Evolutionary conservation across 2,329 filamentous ascomycete genomes (phyloP).

Genomic region (Alternaria dauci): DNA sequence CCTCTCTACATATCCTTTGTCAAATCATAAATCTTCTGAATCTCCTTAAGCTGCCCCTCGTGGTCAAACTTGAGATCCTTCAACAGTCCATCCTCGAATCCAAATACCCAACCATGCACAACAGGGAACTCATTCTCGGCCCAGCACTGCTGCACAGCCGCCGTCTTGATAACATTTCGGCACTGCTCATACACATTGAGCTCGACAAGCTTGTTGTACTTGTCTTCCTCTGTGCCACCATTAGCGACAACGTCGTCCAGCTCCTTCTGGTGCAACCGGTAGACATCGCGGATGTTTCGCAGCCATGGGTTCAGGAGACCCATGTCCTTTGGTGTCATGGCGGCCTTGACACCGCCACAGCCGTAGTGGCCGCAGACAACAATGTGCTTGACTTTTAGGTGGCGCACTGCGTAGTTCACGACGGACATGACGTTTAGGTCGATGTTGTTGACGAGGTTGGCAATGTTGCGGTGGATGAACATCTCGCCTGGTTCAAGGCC

Average conservation of each 20-base stretch:
- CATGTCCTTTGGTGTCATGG: constrained; percentile 71
- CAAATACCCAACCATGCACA: constrained; percentile 79
- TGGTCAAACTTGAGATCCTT: constrained; percentile 72
- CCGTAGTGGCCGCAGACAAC: constrained; percentile 74
- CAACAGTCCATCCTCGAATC: constrained; percentile 71
- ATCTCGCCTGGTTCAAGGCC: constrained; percentile 48
- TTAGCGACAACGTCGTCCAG: constrained; percentile 59
- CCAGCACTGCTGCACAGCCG: constrained; percentile 67
- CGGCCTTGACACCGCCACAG: constrained; percentile 72
- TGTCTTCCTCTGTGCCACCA: constrained; percentile 31
- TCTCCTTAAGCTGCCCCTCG: constrained; percentile 62
- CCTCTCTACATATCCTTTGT: constrained; percentile 23
- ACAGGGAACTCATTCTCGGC: constrained; percentile 70
- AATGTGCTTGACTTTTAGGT: constrained; percentile 69
- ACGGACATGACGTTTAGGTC: constrained; percentile 54
- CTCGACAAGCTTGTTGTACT: constrained; percentile 49
- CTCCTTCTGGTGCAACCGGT: constrained; percentile 74
- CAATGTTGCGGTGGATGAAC: constrained; percentile 49
- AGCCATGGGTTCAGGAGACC: constrained; percentile 78
- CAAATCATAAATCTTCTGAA: constrained; percentile 71
- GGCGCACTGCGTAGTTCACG: constrained; percentile 52
- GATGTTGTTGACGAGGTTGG: constrained; percentile 51
- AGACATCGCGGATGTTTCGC: constrained; percentile 77
- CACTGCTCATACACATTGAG: constrained; percentile 51
- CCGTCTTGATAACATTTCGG: constrained; percentile 54